Base-by-base conservation (phyloP, 768 basidiomycete species). In the Phallus indusiatus region DNA sequence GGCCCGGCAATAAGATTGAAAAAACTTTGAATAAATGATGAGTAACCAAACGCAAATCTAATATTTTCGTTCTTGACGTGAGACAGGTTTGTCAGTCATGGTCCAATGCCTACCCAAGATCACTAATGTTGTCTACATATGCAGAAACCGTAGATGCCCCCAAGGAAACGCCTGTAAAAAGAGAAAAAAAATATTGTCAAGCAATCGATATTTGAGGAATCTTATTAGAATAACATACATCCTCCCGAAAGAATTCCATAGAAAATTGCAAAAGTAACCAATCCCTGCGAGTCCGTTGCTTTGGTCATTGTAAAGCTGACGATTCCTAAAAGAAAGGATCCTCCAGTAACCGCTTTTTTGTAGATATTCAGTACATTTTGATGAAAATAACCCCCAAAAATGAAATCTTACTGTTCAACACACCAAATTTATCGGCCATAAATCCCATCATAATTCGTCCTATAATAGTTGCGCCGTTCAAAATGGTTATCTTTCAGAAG, bases 401-500 rank as follows among this genome's bases (percentile, higher is more conserved):
- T 14, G 11, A 49, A 48, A 63, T 72, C n/a, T n/a, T 59, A 75
- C 78, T 71, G 63, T 80, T 82, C 53, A 82, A 66, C 16, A 77
- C 75, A 0, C 81, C 81, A 62, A 72, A 73, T n/a, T 64, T 63
- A 64, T 81, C 80, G 12, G 79, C 80, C 48, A 80, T 61, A 59
- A 80, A 71, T 66, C 81, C 81, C 0, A 83, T 82, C 2, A 84
- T 59, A 7, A 77, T 78, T 46, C 84, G 75, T 17, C 84, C 84
- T 61, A 82, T 71, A 17, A 82, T 68, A 22, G 78, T 79, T 5
- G 63, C 61, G 1, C 77, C 58, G 21, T 54, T 54, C 20, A 60
- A 20, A 34, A 60, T 60, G 14, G 58, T 53, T 17, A 60, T 36
- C 58, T 60, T 35, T 37, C 21, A 4, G 12, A 21, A 10, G 10